Conservation (phyloP, 2,329 filamentous ascomycete species). For the Beauveria varroae region DNA sequence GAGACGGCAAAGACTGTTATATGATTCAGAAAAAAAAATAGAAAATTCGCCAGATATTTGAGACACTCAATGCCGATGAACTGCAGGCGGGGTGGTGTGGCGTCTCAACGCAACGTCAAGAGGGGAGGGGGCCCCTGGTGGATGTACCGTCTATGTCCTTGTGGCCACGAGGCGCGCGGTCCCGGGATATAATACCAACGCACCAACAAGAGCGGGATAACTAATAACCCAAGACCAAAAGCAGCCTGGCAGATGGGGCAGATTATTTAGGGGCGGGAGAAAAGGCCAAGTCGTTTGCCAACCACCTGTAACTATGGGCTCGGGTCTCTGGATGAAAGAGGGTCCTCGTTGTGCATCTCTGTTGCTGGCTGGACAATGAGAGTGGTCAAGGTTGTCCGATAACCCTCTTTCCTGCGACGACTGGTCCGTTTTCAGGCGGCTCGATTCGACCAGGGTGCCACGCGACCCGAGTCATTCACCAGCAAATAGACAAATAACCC, state of each 20-base stretch:
- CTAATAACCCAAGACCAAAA: not conserved
- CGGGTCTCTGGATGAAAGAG: not conserved
- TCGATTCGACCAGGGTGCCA: too few species aligned
- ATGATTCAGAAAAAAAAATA: not conserved
- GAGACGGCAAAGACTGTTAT: not conserved
- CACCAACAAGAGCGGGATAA: not conserved
- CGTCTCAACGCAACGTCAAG: not conserved
- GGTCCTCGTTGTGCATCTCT: not conserved
- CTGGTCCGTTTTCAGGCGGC: too few species aligned
- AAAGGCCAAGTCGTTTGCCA: not conserved
- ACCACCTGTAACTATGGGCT: not conserved
- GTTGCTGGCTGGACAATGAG: not conserved
- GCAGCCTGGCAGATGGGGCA: not conserved
- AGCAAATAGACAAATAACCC: too few species aligned
- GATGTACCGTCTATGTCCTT: too few species aligned
- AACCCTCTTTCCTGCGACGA: too few species aligned
- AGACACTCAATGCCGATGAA: not conserved
- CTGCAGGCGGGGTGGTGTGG: not conserved
- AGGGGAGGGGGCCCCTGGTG: too few species aligned
- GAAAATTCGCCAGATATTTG: not conserved
- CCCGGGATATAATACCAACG: too few species aligned
- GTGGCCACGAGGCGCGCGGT: too few species aligned
- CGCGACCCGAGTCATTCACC: too few species aligned
- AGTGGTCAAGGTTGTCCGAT: too few species aligned
- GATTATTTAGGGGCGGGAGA: too few species aligned